Base-by-base conservation (phyloP, 176 grass and related monocot genomes). In the Hsuehochloa calcarea region DNA sequence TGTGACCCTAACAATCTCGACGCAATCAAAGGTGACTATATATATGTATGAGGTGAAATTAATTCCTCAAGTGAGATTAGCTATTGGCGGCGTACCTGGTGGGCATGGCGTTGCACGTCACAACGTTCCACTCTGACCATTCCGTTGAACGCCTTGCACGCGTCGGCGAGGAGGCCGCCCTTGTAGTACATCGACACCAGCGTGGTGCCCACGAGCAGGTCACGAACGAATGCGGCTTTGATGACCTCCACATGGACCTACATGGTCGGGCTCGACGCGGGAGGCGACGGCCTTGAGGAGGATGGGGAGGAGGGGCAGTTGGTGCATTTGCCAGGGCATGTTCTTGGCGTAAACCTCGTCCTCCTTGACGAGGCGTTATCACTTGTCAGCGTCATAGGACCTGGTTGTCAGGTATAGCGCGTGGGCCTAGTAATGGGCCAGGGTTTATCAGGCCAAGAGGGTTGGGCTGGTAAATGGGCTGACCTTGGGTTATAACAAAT, bases 121-220 rank as follows among this genome's bases (percentile, higher is more conserved):
- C 87, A 19, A 35, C 70, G 77, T 86, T 94, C 79, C 90, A 75
- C 3, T 69, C 49, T 2, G 82, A 79, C 85, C 85, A 87, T 90
- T 86, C 79, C 85, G 37, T 94, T 85, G 56, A 94, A 94, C 85
- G 82, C 14, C 46, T 65, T 47, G 38, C 69, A 65, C 1, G 87
- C 93, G 55, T 86, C 69, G 0, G 6, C 55, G 6, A 85, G 49
- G 14, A 58, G 85, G 60, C 79, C 70, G 71, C 87, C 47, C 47
- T 92, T 92, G 61, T 82, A 72, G 75, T 88, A 92, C 93, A 88
- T 68, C 1, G 90, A 94, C 38, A 94, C 87, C 6, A 94, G 63
- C 39, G 93, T 80, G 38, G 90, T 92, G 46, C 87, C 87, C 10
- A 94, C 78, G 27, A 90, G 58, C 14, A 83, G 64, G 46, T 90